Base-by-base conservation (phyloP, 2,329 filamentous ascomycete species). In the Neodidymelliopsis sp. region DNA sequence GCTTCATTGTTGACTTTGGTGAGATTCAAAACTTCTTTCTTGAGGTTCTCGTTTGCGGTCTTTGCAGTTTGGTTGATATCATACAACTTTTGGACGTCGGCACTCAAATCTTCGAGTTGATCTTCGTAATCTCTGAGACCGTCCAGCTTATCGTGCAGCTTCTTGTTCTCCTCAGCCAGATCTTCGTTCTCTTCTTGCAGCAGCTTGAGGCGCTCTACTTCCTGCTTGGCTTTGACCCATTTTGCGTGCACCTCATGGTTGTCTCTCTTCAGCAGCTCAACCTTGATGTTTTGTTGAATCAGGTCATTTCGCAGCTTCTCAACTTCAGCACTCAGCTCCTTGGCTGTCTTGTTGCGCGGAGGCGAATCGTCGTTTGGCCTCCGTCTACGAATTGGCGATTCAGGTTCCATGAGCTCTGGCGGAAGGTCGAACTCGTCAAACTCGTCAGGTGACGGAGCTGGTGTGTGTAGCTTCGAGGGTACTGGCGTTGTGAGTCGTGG, bases 241-340 rank as follows among this genome's bases (percentile, higher is more conserved):
- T 59, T 40, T 7, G 67, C 59, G 12, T 67, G 62, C 15, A 69
- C 50, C 19, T 70, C 60, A 2, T 53, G 57, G n/a, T 70, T 70
- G 23, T 67, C 59, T 25, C 66, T 65, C 31, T 61, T 61, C 34
- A 69, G 38, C 15, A 72, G 51, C 34, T 69, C 60, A 1, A 69
- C 59, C 20, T 67, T 65, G 50, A 73, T 56, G 22, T 65, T 70
- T 43, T 66, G 38, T 35, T 64, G 62, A 34, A 71, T 71, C 39
- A 70, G 45, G 6, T 30, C 43, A 6, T 63, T 55, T 30, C 65
- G 66, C 18, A 70, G 38, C 19, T 49, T 57, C 15, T 70, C 63
- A 6, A 59, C 56, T 30, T 70, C 65, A 1, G 52, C 41, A 25
- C 65, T 66, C 27, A 69, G 49, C 46, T 71, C 67, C 28, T 58